Evolutionary conservation across 371 early-diverging fungal genomes (phyloP).

Genomic region (Rhizopus arrhizus): DNA sequence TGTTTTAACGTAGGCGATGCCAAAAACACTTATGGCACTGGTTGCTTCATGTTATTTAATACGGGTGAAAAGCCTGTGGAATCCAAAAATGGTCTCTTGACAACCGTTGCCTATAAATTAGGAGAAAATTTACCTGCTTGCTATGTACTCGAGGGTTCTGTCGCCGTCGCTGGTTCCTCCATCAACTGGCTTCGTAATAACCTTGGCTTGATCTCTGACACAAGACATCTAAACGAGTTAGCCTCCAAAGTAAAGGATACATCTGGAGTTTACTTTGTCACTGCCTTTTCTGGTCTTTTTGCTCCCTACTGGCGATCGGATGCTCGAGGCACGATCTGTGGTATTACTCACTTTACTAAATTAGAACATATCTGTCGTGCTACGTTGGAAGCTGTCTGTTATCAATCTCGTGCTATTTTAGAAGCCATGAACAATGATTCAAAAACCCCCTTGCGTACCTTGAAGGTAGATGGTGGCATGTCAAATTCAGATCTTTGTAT

Average conservation of each 20-base stretch:
- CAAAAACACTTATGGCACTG: conserved; percentile 96
- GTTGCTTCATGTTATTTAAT: conserved; percentile 96
- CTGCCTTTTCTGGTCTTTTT: conserved; percentile 92
- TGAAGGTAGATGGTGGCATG: conserved; percentile 95
- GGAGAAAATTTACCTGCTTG: conserved; percentile 71
- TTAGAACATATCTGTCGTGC: conserved; percentile 85
- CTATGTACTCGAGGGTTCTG: conserved; percentile 94
- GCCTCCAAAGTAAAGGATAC: conserved; percentile 64
- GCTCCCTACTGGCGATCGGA: conserved; percentile 95
- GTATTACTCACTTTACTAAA: conserved; percentile 86
- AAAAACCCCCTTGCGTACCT: conserved; percentile 59
- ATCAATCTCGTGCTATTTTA: conserved; percentile 87
- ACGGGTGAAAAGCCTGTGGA: conserved; percentile 80
- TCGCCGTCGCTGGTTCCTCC: conserved; percentile 94
- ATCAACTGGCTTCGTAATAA: conserved; percentile 93
- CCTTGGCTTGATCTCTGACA: conserved; percentile 72
- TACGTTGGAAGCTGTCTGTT: conserved; percentile 88
- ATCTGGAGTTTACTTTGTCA: conserved; percentile 93
- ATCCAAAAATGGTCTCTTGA: conserved; percentile 85
- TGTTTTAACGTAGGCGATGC: conserved; percentile 74
- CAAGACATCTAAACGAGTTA: conserved; percentile 67
- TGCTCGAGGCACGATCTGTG: conserved; percentile 88
- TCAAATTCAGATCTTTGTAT: conserved; percentile 87
- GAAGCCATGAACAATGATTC: conserved; percentile 88
- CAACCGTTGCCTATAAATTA: conserved; percentile 91